Base-by-base conservation (phyloP, 2,329 filamentous ascomycete genomes). In the Raffaelea ambrosiae region DNA sequence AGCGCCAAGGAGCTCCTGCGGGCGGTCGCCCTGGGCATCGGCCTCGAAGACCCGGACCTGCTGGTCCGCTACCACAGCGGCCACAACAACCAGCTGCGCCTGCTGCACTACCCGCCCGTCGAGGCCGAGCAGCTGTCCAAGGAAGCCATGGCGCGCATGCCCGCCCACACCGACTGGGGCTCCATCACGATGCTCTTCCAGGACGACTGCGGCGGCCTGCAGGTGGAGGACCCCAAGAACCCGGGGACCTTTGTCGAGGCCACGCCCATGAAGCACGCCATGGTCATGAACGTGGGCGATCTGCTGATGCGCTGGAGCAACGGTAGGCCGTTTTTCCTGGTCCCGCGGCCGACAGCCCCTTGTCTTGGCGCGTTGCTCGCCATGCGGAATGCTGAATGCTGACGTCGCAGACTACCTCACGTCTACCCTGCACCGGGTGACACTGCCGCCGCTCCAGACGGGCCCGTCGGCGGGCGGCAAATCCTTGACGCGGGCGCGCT, bases 51-150 rank as follows among this genome's bases (percentile, higher is more conserved):
- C n/a, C n/a, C n/a, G 11, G 45, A 52, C 13, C 54, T 19, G 46
- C 59, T 39, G 54, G 58, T 7, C 53, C 56, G 8, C 57, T 58
- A 73, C 40, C 79, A 83, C 59, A 36, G n/a, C 9, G 72, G 73
- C 0, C 66, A 73, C 48, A 73, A 79, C 54, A 79, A 80, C 52
- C 79, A 82, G 51, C 63, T 83, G 9, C 71, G 81, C 2, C 60
- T 84, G 22, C 63, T 83, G 14, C 79, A 83, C 58, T 84, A 67
- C 47, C 65, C 65, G 3, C 57, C 61, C 2, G 55, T 63, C 11
- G 56, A 62, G 13, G 58, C 58, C 4, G 55, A 57, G 19, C 51
- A 59, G 31, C 57, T 66, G 9, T 49, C 49, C 4, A 55, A 59
- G 18, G 63, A 29, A 5, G 39, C 45, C 48, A 63, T 55, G 23